These are phyloP conservation scores for Rhynchosporium agropyri DNA, from an alignment of 2,329 filamentous ascomycete genomes.

Conservation along the genomic window DNA sequence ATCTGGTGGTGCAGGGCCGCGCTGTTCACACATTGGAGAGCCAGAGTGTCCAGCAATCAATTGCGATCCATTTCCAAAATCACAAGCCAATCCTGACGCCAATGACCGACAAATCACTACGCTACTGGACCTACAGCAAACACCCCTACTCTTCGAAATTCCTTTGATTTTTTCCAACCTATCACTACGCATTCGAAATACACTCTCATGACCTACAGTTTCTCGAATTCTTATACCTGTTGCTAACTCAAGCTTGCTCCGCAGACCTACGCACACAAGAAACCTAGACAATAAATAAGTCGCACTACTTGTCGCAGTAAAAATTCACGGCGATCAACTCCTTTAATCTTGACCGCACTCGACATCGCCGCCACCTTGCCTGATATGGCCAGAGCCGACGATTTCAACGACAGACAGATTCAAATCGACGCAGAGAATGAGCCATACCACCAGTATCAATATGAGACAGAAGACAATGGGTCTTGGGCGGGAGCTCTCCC, in stretches of 20 bases:
- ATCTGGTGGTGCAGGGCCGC: slow-evolving; percentile 10
- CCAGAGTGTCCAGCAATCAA: slow-evolving; percentile 2
- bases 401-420: slow-evolving; percentile 70
- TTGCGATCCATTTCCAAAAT: slow-evolving; percentile 6
- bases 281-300: slow-evolving; percentile 4
- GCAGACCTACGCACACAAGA: slow-evolving; percentile 8
- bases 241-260: slow-evolving; percentile 7
- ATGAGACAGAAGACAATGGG: slow-evolving; percentile 79
- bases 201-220: not conserved
- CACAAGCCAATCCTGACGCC: slow-evolving; percentile 18
- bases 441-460: slow-evolving; percentile 74
- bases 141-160: not conserved
- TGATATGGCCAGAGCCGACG: slow-evolving; percentile 69
- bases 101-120: slow-evolving; percentile 6
- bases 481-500: slow-evolving; percentile 95
- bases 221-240: not conserved
- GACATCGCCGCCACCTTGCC: slow-evolving; percentile 50
- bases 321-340: slow-evolving; percentile 3
- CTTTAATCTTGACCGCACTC: slow-evolving; percentile 17
- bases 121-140: slow-evolving; percentile 8
- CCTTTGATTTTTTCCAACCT: not conserved
- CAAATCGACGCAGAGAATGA: slow-evolving; percentile 62
- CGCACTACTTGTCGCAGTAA: slow-evolving; percentile 11
- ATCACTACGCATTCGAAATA: not conserved
- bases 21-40: slow-evolving; percentile 7